Evolutionary conservation across 75 land plant genomes (phyloP).

Genomic region (Selaginella moellendorffii): DNA sequence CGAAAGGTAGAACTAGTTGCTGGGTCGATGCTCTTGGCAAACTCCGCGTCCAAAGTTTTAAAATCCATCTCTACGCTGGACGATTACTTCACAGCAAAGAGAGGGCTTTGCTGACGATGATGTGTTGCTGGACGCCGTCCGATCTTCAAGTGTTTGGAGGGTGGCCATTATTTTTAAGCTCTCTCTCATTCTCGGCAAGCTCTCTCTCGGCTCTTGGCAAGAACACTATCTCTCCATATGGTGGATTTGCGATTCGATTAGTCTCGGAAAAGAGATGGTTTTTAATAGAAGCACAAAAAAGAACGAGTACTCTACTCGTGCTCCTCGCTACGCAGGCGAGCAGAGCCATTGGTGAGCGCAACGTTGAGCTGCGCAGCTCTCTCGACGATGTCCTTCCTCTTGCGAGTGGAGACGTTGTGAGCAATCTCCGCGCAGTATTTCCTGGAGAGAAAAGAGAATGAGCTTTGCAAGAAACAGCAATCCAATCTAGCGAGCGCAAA

Average conservation of each 20-base stretch:
- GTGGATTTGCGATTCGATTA: too few species aligned
- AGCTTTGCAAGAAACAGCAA: too few species aligned
- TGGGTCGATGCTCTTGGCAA: conserved; percentile 26
- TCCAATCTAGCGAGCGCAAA: conserved; percentile 8
- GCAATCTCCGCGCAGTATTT: conserved; percentile 70
- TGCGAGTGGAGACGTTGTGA: conserved; percentile 48
- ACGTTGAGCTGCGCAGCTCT: conserved; percentile 51
- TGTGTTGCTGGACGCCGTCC: too few species aligned
- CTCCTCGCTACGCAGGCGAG: conserved; percentile 5
- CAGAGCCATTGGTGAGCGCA: neutral
- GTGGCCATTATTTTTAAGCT: too few species aligned
- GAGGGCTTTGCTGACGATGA: neutral
- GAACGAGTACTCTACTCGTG: conserved; percentile 6
- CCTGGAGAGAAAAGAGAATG: conserved; percentile 17
- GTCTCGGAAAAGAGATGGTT: too few species aligned
- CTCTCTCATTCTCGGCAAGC: too few species aligned
- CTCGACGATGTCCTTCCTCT: conserved; percentile 63
- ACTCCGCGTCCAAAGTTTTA: conserved; percentile 22
- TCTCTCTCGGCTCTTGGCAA: too few species aligned
- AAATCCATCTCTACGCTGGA: conserved; percentile 18
- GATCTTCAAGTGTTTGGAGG: too few species aligned
- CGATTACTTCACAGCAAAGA: conserved; percentile 19
- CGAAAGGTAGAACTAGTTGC: conserved; percentile 20
- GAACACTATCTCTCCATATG: too few species aligned
- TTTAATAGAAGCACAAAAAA: too few species aligned